A percentile compares a stretch with the other conserved stretches of the same genome.
phyloP scores from a whole-genome alignment of 2,329 filamentous ascomycete genomes.

The Tolypocladium pustulatum region DNA sequence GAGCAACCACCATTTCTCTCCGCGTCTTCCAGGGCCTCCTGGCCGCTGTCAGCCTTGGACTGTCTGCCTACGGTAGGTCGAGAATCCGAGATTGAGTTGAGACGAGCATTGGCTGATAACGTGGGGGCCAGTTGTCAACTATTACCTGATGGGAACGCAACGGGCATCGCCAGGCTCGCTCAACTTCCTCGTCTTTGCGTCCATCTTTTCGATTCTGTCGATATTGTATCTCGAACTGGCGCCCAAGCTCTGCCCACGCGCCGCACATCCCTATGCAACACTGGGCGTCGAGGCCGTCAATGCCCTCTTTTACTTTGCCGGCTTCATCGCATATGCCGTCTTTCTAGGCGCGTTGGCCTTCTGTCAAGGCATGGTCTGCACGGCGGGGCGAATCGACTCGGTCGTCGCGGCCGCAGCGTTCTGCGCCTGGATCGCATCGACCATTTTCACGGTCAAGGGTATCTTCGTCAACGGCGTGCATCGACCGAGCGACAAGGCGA shows the following conservation, averaged over 20 bases:
- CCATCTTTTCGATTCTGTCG: constrained; percentile 43
- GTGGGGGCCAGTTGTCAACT: constrained; percentile 41
- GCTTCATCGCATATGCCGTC: constrained; percentile 47
- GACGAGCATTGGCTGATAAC: not conserved
- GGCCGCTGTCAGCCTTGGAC: constrained; percentile 7
- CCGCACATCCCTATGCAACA: constrained; percentile 36
- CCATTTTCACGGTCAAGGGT: constrained; percentile 33
- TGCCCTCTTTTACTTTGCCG: constrained; percentile 46
- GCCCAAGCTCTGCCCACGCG: constrained; percentile 32
- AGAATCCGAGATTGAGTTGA: not conserved
- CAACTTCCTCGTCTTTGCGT: constrained; percentile 46
- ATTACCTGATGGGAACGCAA: constrained; percentile 46
- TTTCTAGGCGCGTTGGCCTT: constrained; percentile 46
- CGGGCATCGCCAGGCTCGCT: constrained; percentile 43
- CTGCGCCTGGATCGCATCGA: constrained; percentile 39
- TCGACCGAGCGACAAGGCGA: constrained; percentile 16
- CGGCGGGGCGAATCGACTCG: constrained; percentile 41
- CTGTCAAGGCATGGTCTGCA: constrained; percentile 48
- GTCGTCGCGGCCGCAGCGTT: constrained; percentile 44
- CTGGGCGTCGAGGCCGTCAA: constrained; percentile 41
- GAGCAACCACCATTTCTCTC: constrained; percentile 4
- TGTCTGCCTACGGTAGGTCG: constrained; percentile 11
- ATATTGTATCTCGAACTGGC: constrained; percentile 41
- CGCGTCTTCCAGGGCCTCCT: constrained; percentile 9
- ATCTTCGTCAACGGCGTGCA: constrained; percentile 31